phyloP scores from a whole-genome alignment of 352 stramenopile species.

The Phytophthora uliginosa region DNA sequence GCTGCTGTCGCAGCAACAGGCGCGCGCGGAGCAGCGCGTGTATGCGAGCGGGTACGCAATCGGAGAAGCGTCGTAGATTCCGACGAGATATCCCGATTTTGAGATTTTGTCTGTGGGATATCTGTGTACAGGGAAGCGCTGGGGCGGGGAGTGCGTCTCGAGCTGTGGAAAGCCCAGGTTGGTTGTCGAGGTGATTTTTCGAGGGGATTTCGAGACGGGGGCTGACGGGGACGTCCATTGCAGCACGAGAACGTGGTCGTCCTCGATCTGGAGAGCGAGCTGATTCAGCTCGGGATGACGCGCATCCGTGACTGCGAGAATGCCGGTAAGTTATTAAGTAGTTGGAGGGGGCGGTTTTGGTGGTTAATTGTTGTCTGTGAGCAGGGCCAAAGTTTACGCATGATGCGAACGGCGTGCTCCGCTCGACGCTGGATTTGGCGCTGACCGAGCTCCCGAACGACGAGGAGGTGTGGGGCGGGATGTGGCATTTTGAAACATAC shows the following conservation, averaged over 20 bases:
- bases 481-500: background rate
- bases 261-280: conserved; percentile 85
- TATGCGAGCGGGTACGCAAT: conserved; percentile 72
- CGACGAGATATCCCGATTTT: background rate
- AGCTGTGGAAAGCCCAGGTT: conserved; percentile 91
- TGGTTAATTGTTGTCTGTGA: conserved; percentile 1
- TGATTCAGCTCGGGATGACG: conserved; percentile 87
- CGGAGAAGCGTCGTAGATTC: background rate
- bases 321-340: conserved; percentile 41
- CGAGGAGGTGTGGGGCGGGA: conserved; percentile 57
- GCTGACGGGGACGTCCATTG: conserved; percentile 3
- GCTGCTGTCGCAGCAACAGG: conserved; percentile 37
- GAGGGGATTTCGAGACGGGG: background rate
- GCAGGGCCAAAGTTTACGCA: conserved; percentile 74
- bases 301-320: conserved; percentile 84
- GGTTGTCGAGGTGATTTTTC: background rate
- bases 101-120: conserved; percentile 16
- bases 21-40: conserved; percentile 64
- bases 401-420: conserved; percentile 78
- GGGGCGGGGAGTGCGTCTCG: conserved; percentile 80
- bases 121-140: conserved; percentile 67
- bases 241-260: conserved; percentile 91
- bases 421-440: conserved; percentile 73
- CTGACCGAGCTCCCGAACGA: conserved; percentile 86
- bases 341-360: background rate